phyloP scores from a whole-genome alignment of 2,329 filamentous ascomycete genomes.

The Elsinoe perseae region DNA sequence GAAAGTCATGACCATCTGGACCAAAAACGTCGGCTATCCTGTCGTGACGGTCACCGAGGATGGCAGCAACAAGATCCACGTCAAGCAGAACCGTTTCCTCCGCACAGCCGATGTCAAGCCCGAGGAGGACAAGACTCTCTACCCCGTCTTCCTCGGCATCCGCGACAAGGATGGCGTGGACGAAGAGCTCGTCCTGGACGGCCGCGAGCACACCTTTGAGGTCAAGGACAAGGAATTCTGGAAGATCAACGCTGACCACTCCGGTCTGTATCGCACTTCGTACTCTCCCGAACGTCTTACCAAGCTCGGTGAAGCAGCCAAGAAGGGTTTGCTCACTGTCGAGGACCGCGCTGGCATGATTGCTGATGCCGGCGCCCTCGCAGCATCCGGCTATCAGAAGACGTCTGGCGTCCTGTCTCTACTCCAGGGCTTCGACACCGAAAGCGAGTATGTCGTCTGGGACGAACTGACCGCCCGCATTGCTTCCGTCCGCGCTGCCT shows the following conservation, averaged over 20 bases:
- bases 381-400: slow-evolving; percentile 85
- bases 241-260: slow-evolving; percentile 94
- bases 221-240: slow-evolving; percentile 77
- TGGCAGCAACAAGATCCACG: slow-evolving; percentile 61
- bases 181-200: slow-evolving; percentile 62
- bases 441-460: slow-evolving; percentile 90
- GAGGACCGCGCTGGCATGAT: slow-evolving; percentile 95
- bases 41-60: slow-evolving; percentile 81
- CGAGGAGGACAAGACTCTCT: slow-evolving; percentile 81
- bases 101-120: slow-evolving; percentile 88
- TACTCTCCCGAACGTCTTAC: slow-evolving; percentile 76
- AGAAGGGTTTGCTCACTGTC: slow-evolving; percentile 68
- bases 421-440: slow-evolving; percentile 71
- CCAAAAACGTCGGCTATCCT: slow-evolving; percentile 89
- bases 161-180: slow-evolving; percentile 77
- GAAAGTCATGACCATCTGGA: slow-evolving; percentile 91
- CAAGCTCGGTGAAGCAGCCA: slow-evolving; percentile 83
- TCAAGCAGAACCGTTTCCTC: slow-evolving; percentile 94
- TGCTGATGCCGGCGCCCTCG: slow-evolving; percentile 75
- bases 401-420: slow-evolving; percentile 82
- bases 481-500: slow-evolving; percentile 69
- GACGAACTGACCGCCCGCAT: slow-evolving; percentile 79
- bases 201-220: slow-evolving; percentile 70
- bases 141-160: slow-evolving; percentile 81
- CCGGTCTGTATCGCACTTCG: slow-evolving; percentile 81